Conservation (phyloP, 129 eudicot species). For the Centrapalus pauciflorus region DNA sequence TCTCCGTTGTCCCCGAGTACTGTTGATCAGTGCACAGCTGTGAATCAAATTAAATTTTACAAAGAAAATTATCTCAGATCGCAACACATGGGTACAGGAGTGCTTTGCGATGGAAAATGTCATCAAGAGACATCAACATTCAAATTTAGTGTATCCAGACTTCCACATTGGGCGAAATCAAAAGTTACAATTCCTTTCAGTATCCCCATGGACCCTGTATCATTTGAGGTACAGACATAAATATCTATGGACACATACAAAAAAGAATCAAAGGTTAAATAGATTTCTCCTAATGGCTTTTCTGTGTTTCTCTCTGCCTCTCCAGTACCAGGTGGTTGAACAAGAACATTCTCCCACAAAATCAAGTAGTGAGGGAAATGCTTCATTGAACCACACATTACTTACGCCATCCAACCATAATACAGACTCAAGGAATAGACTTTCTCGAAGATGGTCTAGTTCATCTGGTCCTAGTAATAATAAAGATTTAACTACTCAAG, state of each 20-base stretch:
- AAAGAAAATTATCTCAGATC: conserved; percentile 28
- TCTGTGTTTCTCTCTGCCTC: not conserved
- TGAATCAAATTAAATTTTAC: conserved; percentile 16
- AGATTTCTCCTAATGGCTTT: not conserved
- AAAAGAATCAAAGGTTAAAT: not conserved
- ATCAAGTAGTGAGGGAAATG: not conserved
- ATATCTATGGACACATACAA: not conserved
- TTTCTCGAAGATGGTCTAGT: conserved; percentile 25
- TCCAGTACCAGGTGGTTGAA: conserved; percentile 33
- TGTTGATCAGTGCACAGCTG: conserved; percentile 19
- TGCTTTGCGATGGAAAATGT: conserved; percentile 24
- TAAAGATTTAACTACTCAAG: conserved; percentile 36
- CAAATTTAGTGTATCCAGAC: conserved; percentile 59
- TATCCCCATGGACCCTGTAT: conserved; percentile 28
- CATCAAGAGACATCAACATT: conserved; percentile 40
- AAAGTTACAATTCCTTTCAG: conserved; percentile 39
- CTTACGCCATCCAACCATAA: conserved; percentile 36
- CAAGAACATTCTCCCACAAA: conserved; percentile 18
- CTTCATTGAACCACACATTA: conserved; percentile 21
- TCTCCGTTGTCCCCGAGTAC: conserved; percentile 31
- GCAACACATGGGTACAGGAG: conserved; percentile 6
- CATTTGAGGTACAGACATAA: conserved; percentile 36
- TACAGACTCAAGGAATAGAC: conserved; percentile 8
- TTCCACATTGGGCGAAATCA: conserved; percentile 71
- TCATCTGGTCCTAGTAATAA: conserved; percentile 31